Conservation (phyloP, 164 flowering plant species). For the Aristolochia fimbriata region DNA sequence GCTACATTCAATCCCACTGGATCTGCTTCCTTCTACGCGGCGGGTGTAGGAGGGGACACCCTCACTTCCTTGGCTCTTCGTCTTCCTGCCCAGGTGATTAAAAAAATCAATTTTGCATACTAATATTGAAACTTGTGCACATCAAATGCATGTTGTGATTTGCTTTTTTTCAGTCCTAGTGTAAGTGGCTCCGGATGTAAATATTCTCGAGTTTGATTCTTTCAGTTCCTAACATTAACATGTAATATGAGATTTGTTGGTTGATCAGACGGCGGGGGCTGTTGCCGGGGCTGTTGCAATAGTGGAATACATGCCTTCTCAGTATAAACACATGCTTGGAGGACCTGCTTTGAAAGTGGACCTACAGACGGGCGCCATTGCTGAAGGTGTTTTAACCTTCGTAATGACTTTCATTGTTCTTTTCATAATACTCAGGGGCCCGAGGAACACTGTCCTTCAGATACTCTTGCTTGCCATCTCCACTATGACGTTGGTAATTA, state of each 20-base stretch:
- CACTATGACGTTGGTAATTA: constrained; percentile 42
- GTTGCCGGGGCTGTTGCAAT: constrained; percentile 64
- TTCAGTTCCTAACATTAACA: background rate
- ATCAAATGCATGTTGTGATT: background rate
- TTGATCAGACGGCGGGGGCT: constrained; percentile 66
- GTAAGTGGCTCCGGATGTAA: background rate
- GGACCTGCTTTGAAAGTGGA: constrained; percentile 79
- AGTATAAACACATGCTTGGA: constrained; percentile 64
- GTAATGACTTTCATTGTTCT: constrained; percentile 51
- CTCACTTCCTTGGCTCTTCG: constrained; percentile 69
- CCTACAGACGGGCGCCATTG: constrained; percentile 68
- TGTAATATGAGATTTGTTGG: background rate
- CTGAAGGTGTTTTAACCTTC: constrained; percentile 76
- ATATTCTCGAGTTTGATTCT: background rate
- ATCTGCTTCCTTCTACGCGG: constrained; percentile 62
- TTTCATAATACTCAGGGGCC: constrained; percentile 50
- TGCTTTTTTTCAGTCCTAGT: background rate
- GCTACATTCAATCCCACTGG: constrained; percentile 77
- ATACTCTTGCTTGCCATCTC: constrained; percentile 45
- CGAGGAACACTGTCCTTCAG: constrained; percentile 34
- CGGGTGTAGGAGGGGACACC: constrained; percentile 42
- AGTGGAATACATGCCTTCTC: constrained; percentile 45
- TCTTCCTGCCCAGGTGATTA: constrained; percentile 72
- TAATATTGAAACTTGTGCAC: background rate
- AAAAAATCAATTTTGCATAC: background rate